These are phyloP conservation scores for Saccharomycopsis amapae DNA, from an alignment of 805 yeast species.

Conservation along the genomic window DNA sequence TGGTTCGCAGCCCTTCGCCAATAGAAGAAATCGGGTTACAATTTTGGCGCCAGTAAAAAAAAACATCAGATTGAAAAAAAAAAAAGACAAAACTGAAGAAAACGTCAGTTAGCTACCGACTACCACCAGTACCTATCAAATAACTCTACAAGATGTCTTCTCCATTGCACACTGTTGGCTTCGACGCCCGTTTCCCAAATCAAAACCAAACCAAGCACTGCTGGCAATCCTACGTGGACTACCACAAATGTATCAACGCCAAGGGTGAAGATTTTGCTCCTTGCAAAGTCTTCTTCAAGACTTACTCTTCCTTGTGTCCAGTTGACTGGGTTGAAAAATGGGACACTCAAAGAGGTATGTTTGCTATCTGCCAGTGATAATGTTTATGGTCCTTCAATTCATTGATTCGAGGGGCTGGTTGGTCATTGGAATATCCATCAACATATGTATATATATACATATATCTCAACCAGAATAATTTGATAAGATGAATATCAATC, in stretches of 20 bases:
- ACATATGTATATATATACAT: too few species aligned
- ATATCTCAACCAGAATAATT: too few species aligned
- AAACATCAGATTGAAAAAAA: not conserved
- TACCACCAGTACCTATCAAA: not conserved
- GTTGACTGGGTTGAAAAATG: slow-evolving; percentile 78
- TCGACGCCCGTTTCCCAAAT: slow-evolving; percentile 94
- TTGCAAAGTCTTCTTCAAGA: slow-evolving; percentile 88
- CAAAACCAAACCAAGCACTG: slow-evolving; percentile 98
- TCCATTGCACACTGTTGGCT: slow-evolving; percentile 58
- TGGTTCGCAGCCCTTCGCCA: slow-evolving; percentile 7
- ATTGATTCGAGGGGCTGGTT: too few species aligned
- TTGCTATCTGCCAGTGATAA: too few species aligned
- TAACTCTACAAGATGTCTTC: slow-evolving; percentile 28
- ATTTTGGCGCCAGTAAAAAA: not conserved
- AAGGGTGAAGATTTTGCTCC: slow-evolving; percentile 99
- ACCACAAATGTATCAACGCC: slow-evolving; percentile 92
- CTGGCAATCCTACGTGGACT: slow-evolving; percentile 96
- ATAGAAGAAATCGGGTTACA: not conserved
- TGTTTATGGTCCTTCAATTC: too few species aligned
- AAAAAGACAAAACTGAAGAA: not conserved
- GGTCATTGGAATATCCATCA: too few species aligned
- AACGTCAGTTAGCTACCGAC: not conserved
- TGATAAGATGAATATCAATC: too few species aligned
- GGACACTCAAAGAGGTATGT: slow-evolving; percentile 67
- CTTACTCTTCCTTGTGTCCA: slow-evolving; percentile 83